Evolutionary conservation across 306 rosid species (phyloP), one percentile per base, ranked within the genome.

Genomic region (Carpinus viminea): DNA sequence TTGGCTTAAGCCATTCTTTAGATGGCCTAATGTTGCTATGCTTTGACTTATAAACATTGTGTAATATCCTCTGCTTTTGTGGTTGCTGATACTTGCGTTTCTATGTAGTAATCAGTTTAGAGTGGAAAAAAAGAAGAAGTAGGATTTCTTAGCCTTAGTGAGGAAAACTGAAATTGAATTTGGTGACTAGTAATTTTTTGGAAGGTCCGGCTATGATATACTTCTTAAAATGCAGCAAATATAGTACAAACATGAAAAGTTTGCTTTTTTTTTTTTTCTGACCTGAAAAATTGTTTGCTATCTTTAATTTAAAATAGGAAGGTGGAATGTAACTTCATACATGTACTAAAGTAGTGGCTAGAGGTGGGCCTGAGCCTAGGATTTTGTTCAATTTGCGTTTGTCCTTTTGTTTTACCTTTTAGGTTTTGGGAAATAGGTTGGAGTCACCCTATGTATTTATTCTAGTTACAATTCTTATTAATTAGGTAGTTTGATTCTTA

Each of bases 41-140:
- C 24, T 34, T 64, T 64, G 12, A 1, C 70, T 36, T 7, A 12
- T 28, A 4, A 10, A 24, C 47, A 53, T 53, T 24, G 34, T 43
- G 12, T 21, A 56, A 28, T 47, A 41, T 43, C 12, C 59, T 77
- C 59, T 77, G 56, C 50, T 55, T 48, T 54, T 68, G 56, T 77
- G n/a, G 47, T 7, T 62, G 55, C n/a, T 68, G 72, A 36, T n/a
- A n/a, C 13, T n/a, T 13, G 24, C 18, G 51, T 68, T 17, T 68
- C 4, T 68, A n/a, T 38, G 72, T 9, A 45, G 51, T 38, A 68
- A 68, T 41, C 28, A 38, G 51, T 17, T 8, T 38, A 8, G 51
- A 45, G 31, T 1, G 43, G 12, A 41, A 9, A 9, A 16, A 18
- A 38, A 66, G 18, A 38, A 66, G 18, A 9, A 11, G 24, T 3